Conservation (phyloP, 257 asterid genomes). For the Pogostemon cablin region DNA sequence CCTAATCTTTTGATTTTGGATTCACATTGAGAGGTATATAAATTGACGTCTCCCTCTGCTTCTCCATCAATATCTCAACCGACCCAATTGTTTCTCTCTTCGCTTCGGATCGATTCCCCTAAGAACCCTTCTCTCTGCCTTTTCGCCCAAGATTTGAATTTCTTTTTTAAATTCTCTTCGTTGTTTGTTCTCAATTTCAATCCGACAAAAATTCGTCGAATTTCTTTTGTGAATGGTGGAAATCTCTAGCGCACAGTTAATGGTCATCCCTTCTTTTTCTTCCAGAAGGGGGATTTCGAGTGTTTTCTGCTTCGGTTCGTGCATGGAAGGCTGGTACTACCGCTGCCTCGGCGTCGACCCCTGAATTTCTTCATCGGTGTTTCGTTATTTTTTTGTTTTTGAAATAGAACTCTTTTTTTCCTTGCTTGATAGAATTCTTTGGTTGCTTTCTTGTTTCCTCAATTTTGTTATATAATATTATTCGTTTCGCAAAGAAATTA, state of each 20-base stretch:
- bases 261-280: constrained; percentile 71
- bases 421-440: constrained; percentile 28
- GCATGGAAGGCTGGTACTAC: constrained; percentile 96
- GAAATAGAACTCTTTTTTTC: background rate
- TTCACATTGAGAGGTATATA: constrained; percentile 26
- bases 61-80: constrained; percentile 22
- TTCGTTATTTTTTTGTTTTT: background rate
- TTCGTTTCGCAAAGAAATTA: background rate
- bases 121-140: background rate
- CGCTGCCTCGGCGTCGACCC: constrained; percentile 97
- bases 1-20: constrained; percentile 26
- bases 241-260: constrained; percentile 51
- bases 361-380: constrained; percentile 33
- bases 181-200: background rate
- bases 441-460: constrained; percentile 29
- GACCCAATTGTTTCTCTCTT: background rate
- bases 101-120: constrained; percentile 2
- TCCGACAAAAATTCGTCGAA: constrained; percentile 10
- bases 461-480: background rate
- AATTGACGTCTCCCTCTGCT: constrained; percentile 27
- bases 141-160: background rate
- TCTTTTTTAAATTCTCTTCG: background rate
- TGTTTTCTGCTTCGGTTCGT: constrained; percentile 71
- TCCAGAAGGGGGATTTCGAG: constrained; percentile 72
- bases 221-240: constrained; percentile 77